phyloP scores from a whole-genome alignment of 768 basidiomycete genomes.

The Hygrocybe punicea region DNA sequence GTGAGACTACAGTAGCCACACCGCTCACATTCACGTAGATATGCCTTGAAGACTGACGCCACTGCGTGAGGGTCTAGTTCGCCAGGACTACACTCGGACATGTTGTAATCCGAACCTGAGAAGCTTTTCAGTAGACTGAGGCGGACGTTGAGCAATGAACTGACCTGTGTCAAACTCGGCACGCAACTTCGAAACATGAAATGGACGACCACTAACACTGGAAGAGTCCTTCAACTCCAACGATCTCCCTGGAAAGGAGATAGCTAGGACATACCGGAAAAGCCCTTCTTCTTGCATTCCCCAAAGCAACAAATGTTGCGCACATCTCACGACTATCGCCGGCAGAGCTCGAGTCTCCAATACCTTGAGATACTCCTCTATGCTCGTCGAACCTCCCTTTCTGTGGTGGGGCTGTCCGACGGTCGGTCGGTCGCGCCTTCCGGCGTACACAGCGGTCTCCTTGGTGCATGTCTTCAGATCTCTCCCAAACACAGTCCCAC shows the following conservation, averaged over 20 bases:
- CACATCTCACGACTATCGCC: conserved; percentile 76
- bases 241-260: too few species aligned
- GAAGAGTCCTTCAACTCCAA: conserved; percentile 13
- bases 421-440: conserved; percentile 10
- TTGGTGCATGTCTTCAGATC: conserved; percentile 52
- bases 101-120: conserved; percentile 81
- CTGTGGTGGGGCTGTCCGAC: conserved; percentile 10
- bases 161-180: conserved; percentile 78
- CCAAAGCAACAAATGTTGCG: conserved; percentile 78
- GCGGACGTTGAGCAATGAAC: conserved; percentile 8
- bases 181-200: conserved; percentile 72
- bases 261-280: conserved; percentile 64
- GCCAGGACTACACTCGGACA: conserved; percentile 71
- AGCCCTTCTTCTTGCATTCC: conserved; percentile 84
- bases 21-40: conserved; percentile 82
- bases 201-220: conserved; percentile 80
- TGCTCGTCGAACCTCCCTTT: conserved; percentile 18
- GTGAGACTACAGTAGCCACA: conserved; percentile 10
- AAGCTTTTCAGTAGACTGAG: conserved; percentile 5
- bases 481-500: conserved; percentile 66
- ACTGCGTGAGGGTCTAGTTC: conserved; percentile 95
- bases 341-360: conserved; percentile 59
- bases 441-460: conserved; percentile 44
- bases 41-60: conserved; percentile 89
- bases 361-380: conserved; percentile 28